Evolutionary conservation across 805 yeast species (phyloP), one percentile per base, ranked within the genome.

Genomic region (Spathaspora girioi): DNA sequence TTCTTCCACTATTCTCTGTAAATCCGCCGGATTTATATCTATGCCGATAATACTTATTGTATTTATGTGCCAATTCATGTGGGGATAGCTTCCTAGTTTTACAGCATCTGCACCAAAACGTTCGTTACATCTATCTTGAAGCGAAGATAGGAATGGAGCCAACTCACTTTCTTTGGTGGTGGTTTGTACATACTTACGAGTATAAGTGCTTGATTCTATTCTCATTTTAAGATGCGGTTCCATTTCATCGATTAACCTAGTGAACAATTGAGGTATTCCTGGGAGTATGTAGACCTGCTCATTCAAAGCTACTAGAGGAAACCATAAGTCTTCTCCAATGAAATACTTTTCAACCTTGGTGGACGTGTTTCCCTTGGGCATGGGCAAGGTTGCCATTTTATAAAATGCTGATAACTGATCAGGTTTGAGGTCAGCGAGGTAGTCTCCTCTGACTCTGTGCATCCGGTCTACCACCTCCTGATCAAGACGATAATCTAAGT

Each of bases 11-110:
- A 86, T 60, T 1, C 60, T 56, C 29, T 76, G 61, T 56, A 88
- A 66, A 0, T 62, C 64, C 1, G 49, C 53, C 2, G 47, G 43
- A 1, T 56, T 43, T 1, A 71, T 57, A 15, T 74, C 68, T 10
- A 68, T 66, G 18, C 96, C 96, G 38, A 88, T 74, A 15, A 90
- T 77, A 58, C 96, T 86, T 17, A 90, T 81, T 0, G 96, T 89
- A 57, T 81, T 86, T 49, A 81, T 69, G 0, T 79, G 76, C 67
- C 81, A 77, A 14, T 77, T 76, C 68, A 80, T 77, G 65, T 90
- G 97, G 1, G 97, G 97, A 63, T 90, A 90, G 32, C 92, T 84
- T 2, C 97, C 97, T 46, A 90, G 76, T 61, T 89, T 90, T 47
- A 89, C 75, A 8, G 54, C 50, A 8, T 63, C 65, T 11, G 46